A percentile compares a stretch with the other conserved stretches of the same genome.
Conservation (phyloP, 768 basidiomycete species). For the Lentinus brumalis region DNA sequence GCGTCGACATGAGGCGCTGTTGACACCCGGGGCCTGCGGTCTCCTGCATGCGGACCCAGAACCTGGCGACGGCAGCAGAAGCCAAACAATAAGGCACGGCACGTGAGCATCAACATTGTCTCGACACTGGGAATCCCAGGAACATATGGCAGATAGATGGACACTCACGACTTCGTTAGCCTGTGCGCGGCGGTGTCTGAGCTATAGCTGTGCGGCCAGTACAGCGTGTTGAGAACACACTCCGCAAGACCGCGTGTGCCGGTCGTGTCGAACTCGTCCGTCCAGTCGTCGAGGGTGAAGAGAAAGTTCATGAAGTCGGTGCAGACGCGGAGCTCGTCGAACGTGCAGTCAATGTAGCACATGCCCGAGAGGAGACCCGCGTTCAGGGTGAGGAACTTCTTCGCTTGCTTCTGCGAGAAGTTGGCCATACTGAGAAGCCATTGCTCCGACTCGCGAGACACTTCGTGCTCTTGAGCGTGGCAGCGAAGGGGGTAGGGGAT, state of each 20-base stretch:
- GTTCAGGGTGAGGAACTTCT: conserved; percentile 54
- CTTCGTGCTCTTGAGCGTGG: conserved; percentile 35
- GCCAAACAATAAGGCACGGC: background rate
- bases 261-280: conserved; percentile 37
- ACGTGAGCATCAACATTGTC: conserved; percentile 4
- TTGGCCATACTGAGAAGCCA: conserved; percentile 37
- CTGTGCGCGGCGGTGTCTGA: conserved; percentile 28
- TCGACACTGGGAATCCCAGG: background rate
- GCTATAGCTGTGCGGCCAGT: conserved; percentile 28
- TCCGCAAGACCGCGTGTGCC: conserved; percentile 26
- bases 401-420: conserved; percentile 33
- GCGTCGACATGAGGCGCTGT: conserved; percentile 33
- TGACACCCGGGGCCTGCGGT: conserved; percentile 42
- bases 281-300: conserved; percentile 46
- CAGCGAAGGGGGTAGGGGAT: conserved; percentile 41
- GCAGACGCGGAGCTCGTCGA: conserved; percentile 61
- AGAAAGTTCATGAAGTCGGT: conserved; percentile 64
- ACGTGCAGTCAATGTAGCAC: conserved; percentile 60
- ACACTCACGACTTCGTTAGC: conserved; percentile 23
- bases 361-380: conserved; percentile 67
- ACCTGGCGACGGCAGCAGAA: conserved; percentile 18
- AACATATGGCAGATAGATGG: background rate
- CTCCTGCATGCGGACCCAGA: conserved; percentile 39
- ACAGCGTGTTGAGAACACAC: conserved; percentile 33
- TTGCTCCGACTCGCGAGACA: conserved; percentile 39